Percentiles rank a stretch among this genome's conserved stretches.
phyloP scores from a whole-genome alignment of 148 eudicot genomes.

The Rhododendron griersonianum region DNA sequence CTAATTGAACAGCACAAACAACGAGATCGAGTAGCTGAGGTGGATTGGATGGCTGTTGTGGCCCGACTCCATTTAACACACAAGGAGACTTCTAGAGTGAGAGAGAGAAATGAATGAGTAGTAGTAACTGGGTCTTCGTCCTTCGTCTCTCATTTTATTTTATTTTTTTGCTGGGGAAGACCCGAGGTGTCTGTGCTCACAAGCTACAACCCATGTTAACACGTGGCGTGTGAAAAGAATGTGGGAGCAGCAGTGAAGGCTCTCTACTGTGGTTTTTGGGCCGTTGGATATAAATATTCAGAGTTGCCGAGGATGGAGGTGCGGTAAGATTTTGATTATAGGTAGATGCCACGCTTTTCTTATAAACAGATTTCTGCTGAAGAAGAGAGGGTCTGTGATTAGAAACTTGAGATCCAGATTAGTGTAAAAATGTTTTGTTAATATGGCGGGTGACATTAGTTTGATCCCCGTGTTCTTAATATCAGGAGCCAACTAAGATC shows the following conservation, averaged over 20 bases:
- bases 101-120: conserved; percentile 10
- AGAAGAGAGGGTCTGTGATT: too few species aligned
- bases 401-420: too few species aligned
- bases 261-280: background rate
- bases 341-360: too few species aligned
- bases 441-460: too few species aligned
- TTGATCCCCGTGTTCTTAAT: too few species aligned
- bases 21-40: conserved; percentile 4
- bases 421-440: too few species aligned
- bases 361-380: too few species aligned
- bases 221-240: background rate
- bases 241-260: background rate
- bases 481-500: too few species aligned
- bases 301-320: too few species aligned
- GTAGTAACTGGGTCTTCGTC: background rate
- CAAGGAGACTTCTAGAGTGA: background rate
- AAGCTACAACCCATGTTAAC: background rate
- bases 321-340: too few species aligned
- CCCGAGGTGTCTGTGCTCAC: background rate
- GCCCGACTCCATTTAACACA: background rate
- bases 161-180: background rate
- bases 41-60: background rate
- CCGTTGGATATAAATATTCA: background rate
- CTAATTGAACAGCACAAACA: background rate
- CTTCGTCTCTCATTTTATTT: background rate